These are phyloP conservation scores for Plectosphaerella cucumerina DNA, from an alignment of 2,329 filamentous ascomycete genomes.

Conservation along the genomic window DNA sequence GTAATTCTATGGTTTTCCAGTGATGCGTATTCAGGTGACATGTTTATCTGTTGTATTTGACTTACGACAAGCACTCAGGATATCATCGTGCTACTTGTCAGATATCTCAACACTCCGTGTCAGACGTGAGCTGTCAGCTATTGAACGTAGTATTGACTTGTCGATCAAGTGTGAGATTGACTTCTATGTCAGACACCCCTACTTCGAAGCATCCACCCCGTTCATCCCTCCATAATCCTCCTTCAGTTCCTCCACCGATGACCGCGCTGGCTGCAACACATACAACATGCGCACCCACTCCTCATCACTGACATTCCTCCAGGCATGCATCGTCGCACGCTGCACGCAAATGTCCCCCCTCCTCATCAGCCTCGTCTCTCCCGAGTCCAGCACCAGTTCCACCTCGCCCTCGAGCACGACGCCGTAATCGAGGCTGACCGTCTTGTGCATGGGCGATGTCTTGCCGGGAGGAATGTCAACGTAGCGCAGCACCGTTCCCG, in stretches of 20 bases:
- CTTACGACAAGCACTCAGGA: too few species aligned
- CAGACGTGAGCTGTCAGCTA: too few species aligned
- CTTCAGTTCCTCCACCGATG: conserved; percentile 14
- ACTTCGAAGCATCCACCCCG: conserved; percentile 17
- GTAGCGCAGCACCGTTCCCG: conserved; percentile 39
- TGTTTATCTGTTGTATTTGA: too few species aligned
- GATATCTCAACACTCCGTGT: too few species aligned
- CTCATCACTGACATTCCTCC: conserved; percentile 39
- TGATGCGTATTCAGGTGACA: too few species aligned
- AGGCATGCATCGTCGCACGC: conserved; percentile 50
- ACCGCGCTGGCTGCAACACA: conserved; percentile 24
- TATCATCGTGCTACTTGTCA: too few species aligned
- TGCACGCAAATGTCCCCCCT: conserved; percentile 53
- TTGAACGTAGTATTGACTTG: too few species aligned
- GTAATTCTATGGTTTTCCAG: too few species aligned
- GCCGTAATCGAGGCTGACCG: conserved; percentile 50
- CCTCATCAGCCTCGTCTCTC: conserved; percentile 39
- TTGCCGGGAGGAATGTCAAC: conserved; percentile 40
- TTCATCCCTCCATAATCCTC: conserved; percentile 28
- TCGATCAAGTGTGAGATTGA: not conserved
- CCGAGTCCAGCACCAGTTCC: conserved; percentile 48
- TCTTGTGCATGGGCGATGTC: conserved; percentile 44
- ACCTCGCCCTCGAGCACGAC: conserved; percentile 50
- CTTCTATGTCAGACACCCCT: not conserved
- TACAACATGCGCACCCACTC: conserved; percentile 42